Conservation (phyloP, 2,329 filamentous ascomycete genomes). For the Microsporum ferrugineum region DNA sequence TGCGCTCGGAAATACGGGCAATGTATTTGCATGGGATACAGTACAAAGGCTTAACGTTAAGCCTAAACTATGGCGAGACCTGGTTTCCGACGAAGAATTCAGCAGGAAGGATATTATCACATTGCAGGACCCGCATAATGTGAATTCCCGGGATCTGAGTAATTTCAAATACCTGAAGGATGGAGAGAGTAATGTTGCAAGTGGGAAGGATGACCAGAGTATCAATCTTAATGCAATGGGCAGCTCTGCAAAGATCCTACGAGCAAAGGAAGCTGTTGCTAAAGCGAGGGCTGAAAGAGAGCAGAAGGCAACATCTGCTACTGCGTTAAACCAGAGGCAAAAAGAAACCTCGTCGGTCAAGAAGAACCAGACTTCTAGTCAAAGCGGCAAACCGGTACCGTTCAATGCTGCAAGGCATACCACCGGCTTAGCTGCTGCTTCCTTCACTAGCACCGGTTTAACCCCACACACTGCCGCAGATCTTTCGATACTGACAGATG, state of each 20-base stretch:
- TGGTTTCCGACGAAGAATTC: conserved; percentile 80
- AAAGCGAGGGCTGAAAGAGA: conserved; percentile 67
- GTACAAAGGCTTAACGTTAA: conserved; percentile 93
- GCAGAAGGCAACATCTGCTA: conserved; percentile 30
- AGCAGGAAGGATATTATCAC: conserved; percentile 87
- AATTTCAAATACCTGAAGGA: conserved; percentile 84
- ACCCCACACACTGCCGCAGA: conserved; percentile 85
- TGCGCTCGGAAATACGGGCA: conserved; percentile 72
- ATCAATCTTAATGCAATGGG: conserved; percentile 76
- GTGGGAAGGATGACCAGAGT: conserved; percentile 49
- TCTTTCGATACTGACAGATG: conserved; percentile 74
- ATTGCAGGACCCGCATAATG: conserved; percentile 87
- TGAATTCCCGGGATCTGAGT: conserved; percentile 68
- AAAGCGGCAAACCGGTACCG: conserved; percentile 36
- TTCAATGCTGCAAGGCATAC: conserved; percentile 87
- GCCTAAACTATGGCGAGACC: conserved; percentile 85
- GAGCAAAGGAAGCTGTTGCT: conserved; percentile 87
- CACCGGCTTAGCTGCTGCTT: conserved; percentile 80
- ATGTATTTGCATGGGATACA: conserved; percentile 94
- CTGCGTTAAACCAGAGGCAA: not conserved
- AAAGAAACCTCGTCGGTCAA: not conserved
- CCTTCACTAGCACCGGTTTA: conserved; percentile 87
- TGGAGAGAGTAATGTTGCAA: conserved; percentile 44
- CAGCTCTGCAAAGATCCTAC: conserved; percentile 68
- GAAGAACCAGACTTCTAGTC: not conserved